Conservation (phyloP, 2,329 filamentous ascomycete species). For the Dothiorella sarmentorum region DNA sequence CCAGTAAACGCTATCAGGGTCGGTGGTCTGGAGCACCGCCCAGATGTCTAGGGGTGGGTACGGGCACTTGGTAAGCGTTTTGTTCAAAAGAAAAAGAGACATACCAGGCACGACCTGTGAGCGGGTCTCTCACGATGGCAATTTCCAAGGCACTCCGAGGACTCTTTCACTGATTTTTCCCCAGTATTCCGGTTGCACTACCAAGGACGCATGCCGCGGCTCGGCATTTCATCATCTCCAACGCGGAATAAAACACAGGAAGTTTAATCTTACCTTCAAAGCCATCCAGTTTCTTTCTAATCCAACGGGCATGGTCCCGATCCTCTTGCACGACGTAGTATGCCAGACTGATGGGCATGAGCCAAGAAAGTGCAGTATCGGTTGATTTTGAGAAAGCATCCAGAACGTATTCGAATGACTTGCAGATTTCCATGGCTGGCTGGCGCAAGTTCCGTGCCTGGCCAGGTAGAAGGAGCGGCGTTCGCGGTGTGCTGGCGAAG, state of each 20-base stretch:
- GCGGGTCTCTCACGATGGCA: neutral
- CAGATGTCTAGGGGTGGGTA: neutral
- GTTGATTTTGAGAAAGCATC: neutral
- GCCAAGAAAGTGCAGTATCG: conserved; percentile 19
- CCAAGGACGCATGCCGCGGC: neutral
- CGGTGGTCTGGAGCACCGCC: conserved; percentile 13
- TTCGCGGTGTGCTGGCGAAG: neutral
- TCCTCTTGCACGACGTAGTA: conserved; percentile 20
- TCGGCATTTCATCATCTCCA: conserved; percentile 7
- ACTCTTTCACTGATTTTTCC: neutral
- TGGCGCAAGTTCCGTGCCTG: conserved; percentile 16
- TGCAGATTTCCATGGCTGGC: conserved; percentile 21
- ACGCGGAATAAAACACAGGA: neutral
- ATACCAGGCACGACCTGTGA: neutral
- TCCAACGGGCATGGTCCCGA: conserved; percentile 16
- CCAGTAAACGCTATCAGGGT: conserved; percentile 10
- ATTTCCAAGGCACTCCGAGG: neutral
- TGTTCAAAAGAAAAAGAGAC: neutral
- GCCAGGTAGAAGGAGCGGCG: conserved; percentile 18
- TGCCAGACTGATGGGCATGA: conserved; percentile 22
- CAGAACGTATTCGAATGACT: conserved; percentile 20
- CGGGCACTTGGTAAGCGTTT: neutral
- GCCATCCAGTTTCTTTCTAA: conserved; percentile 17
- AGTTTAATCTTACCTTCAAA: conserved; percentile 15
- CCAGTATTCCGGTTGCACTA: neutral